Conservation (phyloP, 2,329 filamentous ascomycete genomes). For the Harringtonia lauricola region DNA sequence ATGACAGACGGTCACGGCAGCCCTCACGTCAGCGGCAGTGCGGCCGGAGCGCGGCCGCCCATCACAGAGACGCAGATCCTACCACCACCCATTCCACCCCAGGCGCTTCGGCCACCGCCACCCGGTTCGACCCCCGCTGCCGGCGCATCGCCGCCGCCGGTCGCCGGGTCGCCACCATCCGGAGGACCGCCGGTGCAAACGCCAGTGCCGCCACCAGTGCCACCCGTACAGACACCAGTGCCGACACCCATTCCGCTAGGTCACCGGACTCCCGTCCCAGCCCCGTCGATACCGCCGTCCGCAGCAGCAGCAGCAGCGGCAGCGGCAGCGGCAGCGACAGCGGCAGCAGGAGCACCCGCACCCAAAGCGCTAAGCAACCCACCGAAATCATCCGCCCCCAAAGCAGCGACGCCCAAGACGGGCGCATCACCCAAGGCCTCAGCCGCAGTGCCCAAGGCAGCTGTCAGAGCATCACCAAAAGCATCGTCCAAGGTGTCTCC, state of each 20-base stretch:
- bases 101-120: constrained; percentile 1
- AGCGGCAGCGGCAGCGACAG: not conserved
- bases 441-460: not conserved
- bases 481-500: not conserved
- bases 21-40: not conserved
- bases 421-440: not conserved
- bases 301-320: not conserved
- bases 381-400: not conserved
- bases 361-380: not conserved
- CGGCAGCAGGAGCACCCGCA: not conserved
- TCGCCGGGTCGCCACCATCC: not conserved
- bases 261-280: constrained; percentile 9
- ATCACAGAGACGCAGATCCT: constrained; percentile 6
- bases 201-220: constrained; percentile 3
- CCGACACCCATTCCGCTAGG: not conserved
- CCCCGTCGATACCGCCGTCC: constrained; percentile 7
- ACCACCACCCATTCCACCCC: constrained; percentile 8
- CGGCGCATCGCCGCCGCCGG: not conserved
- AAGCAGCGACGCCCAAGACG: not conserved
- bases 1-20: not conserved
- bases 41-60: not conserved
- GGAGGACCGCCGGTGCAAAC: not conserved
- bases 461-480: not conserved
- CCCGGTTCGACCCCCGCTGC: not conserved
- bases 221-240: constrained; percentile 1